phyloP scores from a whole-genome alignment of 176 grass and related monocot species.

The Typha latifolia region DNA sequence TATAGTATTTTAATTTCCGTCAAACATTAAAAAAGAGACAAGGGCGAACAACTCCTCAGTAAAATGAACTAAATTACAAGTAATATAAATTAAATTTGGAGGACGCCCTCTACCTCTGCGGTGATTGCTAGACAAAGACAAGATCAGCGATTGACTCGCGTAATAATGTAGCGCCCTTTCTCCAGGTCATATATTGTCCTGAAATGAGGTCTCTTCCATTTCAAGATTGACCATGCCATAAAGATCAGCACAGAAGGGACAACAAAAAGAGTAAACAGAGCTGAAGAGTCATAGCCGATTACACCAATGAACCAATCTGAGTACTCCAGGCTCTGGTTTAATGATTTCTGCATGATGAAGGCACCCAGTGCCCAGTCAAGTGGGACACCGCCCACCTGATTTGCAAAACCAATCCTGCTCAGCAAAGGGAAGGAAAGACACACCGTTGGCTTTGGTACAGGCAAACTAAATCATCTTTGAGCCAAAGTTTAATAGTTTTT shows the following conservation, averaged over 20 bases:
- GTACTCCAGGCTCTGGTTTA: constrained; percentile 29
- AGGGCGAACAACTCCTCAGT: too few relatives aligned
- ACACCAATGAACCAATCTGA: constrained; percentile 21
- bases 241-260: constrained; percentile 38
- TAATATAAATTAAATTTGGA: too few relatives aligned
- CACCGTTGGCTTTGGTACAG: too few relatives aligned
- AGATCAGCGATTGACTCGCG: constrained; percentile 42
- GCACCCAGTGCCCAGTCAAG: constrained; percentile 87
- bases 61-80: too few relatives aligned
- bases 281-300: constrained; percentile 29
- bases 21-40: too few relatives aligned
- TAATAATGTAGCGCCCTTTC: constrained; percentile 65
- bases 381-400: constrained; percentile 46
- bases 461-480: background rate
- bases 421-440: constrained; percentile 13
- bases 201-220: constrained; percentile 41
- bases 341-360: constrained; percentile 50
- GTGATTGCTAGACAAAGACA: too few relatives aligned
- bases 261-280: constrained; percentile 32
- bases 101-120: too few relatives aligned
- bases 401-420: constrained; percentile 70
- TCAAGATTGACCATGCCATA: constrained; percentile 49
- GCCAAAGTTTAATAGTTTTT: background rate
- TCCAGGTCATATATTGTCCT: constrained; percentile 68
- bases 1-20: too few relatives aligned